phyloP scores from a whole-genome alignment of 2,329 filamentous ascomycete species.

The Cordyceps farinosa region DNA sequence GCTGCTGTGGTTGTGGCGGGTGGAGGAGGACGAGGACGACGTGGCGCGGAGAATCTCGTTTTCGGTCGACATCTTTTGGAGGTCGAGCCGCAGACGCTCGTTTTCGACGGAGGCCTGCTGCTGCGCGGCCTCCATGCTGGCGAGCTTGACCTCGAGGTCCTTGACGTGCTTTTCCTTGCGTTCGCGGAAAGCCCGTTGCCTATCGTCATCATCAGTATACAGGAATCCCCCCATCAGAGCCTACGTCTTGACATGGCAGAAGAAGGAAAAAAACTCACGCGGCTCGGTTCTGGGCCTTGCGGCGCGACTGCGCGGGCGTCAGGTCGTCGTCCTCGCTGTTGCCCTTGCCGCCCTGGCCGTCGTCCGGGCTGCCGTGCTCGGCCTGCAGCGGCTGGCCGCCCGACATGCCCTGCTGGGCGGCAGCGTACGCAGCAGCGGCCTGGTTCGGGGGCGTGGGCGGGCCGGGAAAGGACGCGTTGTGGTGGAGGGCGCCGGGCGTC shows the following conservation, averaged over 20 bases:
- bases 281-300: conserved; percentile 60
- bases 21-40: conserved; percentile 49
- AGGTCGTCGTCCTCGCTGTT: conserved; percentile 50
- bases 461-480: conserved; percentile 36
- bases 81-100: conserved; percentile 76
- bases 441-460: conserved; percentile 52
- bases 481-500: conserved; percentile 12
- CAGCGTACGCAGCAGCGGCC: conserved; percentile 25
- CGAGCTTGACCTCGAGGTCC: conserved; percentile 84
- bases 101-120: conserved; percentile 75
- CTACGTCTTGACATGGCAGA: background rate
- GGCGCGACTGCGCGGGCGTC: conserved; percentile 55
- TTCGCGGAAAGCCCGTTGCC: conserved; percentile 93
- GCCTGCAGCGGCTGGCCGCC: conserved; percentile 24
- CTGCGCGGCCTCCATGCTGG: conserved; percentile 69
- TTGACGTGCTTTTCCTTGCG: conserved; percentile 93
- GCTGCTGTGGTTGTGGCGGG: background rate
- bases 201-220: conserved; percentile 33
- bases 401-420: conserved; percentile 20
- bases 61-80: conserved; percentile 81
- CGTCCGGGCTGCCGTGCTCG: conserved; percentile 31
- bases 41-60: conserved; percentile 91
- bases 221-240: background rate
- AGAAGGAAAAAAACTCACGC: conserved; percentile 47
- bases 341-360: conserved; percentile 21